phyloP scores from a whole-genome alignment of 768 basidiomycete species.

The Panaeolus papilionaceus region DNA sequence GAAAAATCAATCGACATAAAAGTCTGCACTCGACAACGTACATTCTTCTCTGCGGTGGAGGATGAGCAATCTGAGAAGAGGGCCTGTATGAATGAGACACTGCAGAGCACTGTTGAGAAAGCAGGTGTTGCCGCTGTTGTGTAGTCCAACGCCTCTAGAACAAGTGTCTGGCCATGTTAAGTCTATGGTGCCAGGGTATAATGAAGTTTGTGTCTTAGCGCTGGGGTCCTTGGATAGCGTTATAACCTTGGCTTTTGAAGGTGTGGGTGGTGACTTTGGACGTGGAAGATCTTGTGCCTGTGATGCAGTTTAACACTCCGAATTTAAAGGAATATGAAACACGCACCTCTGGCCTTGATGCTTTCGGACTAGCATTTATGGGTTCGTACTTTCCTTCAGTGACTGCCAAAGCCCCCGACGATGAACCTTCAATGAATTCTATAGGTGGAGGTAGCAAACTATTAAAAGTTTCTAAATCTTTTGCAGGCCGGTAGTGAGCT shows the following conservation, averaged over 20 bases:
- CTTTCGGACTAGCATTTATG: slow-evolving; percentile 72
- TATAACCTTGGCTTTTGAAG: slow-evolving; percentile 27
- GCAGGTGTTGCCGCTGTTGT: slow-evolving; percentile 93
- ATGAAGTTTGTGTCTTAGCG: slow-evolving; percentile 40
- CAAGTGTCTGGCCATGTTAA: slow-evolving; percentile 62
- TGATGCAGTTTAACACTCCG: not conserved
- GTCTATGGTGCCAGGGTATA: slow-evolving; percentile 64
- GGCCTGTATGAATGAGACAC: slow-evolving; percentile 91
- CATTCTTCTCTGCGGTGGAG: slow-evolving; percentile 63
- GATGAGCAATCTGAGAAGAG: slow-evolving; percentile 69
- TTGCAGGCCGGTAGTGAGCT: slow-evolving; percentile 66
- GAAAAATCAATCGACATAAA: slow-evolving; percentile 14
- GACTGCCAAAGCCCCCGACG: slow-evolving; percentile 73
- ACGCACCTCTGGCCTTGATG: slow-evolving; percentile 54
- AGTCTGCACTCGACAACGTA: slow-evolving; percentile 43
- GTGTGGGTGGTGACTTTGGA: slow-evolving; percentile 28
- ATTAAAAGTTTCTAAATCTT: slow-evolving; percentile 78
- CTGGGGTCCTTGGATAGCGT: slow-evolving; percentile 35
- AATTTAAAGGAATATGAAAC: not conserved
- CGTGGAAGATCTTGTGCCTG: slow-evolving; percentile 13
- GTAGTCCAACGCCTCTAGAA: slow-evolving; percentile 65
- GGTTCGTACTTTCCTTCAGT: slow-evolving; percentile 82
- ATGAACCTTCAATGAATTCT: slow-evolving; percentile 87
- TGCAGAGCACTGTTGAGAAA: slow-evolving; percentile 96
- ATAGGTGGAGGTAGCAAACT: slow-evolving; percentile 80